Evolutionary conservation across 179 eudicot genomes (phyloP).

Genomic region (Beta lomatogona): DNA sequence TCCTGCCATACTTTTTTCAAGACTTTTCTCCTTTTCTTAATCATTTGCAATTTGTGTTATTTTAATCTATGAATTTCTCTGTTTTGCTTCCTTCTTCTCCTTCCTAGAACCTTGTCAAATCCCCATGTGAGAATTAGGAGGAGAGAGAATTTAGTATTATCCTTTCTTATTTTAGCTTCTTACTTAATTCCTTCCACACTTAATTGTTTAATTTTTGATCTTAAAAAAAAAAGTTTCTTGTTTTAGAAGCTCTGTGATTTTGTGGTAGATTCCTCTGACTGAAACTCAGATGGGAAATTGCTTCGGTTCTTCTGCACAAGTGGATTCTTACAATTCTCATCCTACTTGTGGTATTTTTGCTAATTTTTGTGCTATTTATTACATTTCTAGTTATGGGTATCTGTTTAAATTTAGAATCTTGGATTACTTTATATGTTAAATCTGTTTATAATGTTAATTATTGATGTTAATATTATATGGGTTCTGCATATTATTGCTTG

Average conservation of each 20-base stretch:
- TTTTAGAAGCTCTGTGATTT: background rate
- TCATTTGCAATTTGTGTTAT: background rate
- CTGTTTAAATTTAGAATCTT: slow-evolving; percentile 17
- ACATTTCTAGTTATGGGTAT: slow-evolving; percentile 16
- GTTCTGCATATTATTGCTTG: background rate
- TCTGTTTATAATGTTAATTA: background rate
- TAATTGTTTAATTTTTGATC: slow-evolving; percentile 3
- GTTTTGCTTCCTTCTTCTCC: background rate
- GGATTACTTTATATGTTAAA: slow-evolving; percentile 6
- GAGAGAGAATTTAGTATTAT: background rate
- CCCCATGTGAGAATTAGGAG: slow-evolving; percentile 1
- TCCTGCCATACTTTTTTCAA: slow-evolving; percentile 10
- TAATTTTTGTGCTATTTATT: background rate
- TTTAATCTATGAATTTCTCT: background rate
- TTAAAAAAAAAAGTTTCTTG: background rate
- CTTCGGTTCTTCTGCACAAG: slow-evolving; percentile 55
- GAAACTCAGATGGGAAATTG: slow-evolving; percentile 56
- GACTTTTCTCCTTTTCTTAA: slow-evolving; percentile 19
- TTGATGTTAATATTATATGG: slow-evolving; percentile 16
- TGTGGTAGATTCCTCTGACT: background rate
- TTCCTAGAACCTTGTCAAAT: slow-evolving; percentile 4
- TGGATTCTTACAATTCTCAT: slow-evolving; percentile 43
- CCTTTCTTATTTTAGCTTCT: background rate
- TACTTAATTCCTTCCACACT: slow-evolving; percentile 20
- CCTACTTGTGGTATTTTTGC: slow-evolving; percentile 45